Evolutionary conservation across 2,329 filamentous ascomycete species (phyloP).

Genomic region (Cordyceps fumosorosea): DNA sequence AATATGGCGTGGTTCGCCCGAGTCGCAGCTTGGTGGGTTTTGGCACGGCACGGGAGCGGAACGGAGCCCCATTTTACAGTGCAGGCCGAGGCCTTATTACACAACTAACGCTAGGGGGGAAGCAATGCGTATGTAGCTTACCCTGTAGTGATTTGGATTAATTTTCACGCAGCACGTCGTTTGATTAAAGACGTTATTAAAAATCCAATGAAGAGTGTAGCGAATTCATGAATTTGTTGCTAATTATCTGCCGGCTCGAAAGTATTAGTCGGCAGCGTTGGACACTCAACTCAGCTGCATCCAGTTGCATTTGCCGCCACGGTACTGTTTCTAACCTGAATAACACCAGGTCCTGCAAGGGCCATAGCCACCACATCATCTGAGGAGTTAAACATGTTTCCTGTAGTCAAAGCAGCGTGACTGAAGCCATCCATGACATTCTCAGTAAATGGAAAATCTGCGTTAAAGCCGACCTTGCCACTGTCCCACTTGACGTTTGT

Average conservation of each 20-base stretch:
- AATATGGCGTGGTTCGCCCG: background rate
- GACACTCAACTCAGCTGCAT: background rate
- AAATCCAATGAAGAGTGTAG: too few relatives aligned
- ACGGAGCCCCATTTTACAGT: background rate
- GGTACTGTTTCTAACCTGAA: conserved; percentile 20
- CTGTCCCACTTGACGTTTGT: conserved; percentile 21
- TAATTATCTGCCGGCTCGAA: too few relatives aligned
- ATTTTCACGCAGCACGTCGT: background rate
- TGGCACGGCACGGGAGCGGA: background rate
- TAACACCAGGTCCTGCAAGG: conserved; percentile 26
- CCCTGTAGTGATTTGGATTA: background rate
- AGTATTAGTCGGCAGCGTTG: too few relatives aligned
- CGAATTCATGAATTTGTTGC: too few relatives aligned
- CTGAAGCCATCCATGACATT: conserved; percentile 23
- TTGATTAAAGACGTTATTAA: background rate
- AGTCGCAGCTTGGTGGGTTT: background rate
- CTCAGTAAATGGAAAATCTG: conserved; percentile 22
- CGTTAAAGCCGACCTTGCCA: conserved; percentile 18
- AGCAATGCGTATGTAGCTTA: background rate
- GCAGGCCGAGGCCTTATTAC: background rate
- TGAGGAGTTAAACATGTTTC: conserved; percentile 18
- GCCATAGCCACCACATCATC: conserved; percentile 21
- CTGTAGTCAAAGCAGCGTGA: conserved; percentile 24
- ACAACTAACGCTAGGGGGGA: too few relatives aligned
- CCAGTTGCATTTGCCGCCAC: background rate